These are phyloP conservation scores for Arctium lappa DNA, from an alignment of 129 eudicot species.

Conservation along the genomic window DNA sequence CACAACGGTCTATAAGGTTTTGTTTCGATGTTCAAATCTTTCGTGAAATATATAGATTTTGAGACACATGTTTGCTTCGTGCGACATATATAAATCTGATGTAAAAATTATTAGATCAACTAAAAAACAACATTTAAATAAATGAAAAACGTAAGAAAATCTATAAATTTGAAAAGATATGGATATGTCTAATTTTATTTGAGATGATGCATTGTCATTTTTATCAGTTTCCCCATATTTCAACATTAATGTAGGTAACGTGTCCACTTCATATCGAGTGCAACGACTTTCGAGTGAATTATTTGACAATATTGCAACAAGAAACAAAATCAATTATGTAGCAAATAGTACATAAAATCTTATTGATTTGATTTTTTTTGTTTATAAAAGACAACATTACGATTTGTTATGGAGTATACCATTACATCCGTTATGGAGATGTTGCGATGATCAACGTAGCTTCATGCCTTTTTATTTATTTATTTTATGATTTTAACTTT, in stretches of 20 bases:
- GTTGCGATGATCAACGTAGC: neutral
- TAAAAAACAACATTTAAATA: too few relatives aligned
- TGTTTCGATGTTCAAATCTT: neutral
- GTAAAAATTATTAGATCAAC: too few relatives aligned
- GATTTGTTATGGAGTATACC: neutral
- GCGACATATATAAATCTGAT: too few relatives aligned
- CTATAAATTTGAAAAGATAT: neutral
- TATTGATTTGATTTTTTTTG: neutral
- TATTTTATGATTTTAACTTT: too few relatives aligned
- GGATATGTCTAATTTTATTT: too few relatives aligned
- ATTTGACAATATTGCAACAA: neutral
- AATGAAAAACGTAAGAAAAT: too few relatives aligned
- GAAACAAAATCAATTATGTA: neutral
- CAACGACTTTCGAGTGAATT: neutral
- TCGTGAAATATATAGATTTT: too few relatives aligned
- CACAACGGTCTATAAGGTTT: neutral
- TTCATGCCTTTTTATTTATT: too few relatives aligned
- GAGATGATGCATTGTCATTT: neutral
- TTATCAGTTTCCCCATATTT: neutral
- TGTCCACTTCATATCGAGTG: neutral
- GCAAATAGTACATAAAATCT: neutral
- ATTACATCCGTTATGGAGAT: neutral
- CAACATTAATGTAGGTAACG: neutral
- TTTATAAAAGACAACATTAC: neutral
- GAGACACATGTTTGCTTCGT: too few relatives aligned